Percentiles rank a stretch among this genome's conserved stretches.
Evolutionary conservation across 768 basidiomycete genomes (phyloP).

Genomic region (Leccinum incarnatum): DNA sequence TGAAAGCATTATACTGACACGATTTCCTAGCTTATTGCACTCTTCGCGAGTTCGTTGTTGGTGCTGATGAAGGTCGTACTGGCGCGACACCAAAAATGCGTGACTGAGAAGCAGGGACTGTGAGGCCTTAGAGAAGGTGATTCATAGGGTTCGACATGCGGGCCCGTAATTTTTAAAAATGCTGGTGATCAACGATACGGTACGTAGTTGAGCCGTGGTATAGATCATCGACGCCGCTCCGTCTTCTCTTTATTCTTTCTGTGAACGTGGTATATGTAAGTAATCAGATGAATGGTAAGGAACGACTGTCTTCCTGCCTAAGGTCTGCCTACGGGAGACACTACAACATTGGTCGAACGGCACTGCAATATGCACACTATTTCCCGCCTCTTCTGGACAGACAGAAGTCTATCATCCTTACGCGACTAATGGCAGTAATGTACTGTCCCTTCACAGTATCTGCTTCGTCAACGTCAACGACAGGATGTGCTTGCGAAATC

Average conservation of each 20-base stretch:
- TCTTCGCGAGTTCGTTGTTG: background rate
- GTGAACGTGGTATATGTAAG: constrained; percentile 20
- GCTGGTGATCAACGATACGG: background rate
- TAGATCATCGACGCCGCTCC: constrained; percentile 11
- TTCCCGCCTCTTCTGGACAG: too few species aligned
- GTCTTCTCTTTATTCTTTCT: constrained; percentile 44
- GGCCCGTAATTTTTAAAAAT: too few species aligned
- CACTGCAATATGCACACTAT: too few species aligned
- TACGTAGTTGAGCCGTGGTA: background rate
- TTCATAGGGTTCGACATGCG: background rate
- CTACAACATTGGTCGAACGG: too few species aligned
- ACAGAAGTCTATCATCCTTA: too few species aligned
- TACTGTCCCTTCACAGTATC: too few species aligned
- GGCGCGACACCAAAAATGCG: background rate
- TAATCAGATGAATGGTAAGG: too few species aligned
- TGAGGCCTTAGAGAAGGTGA: background rate
- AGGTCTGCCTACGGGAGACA: too few species aligned
- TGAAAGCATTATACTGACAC: background rate
- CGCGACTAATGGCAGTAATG: too few species aligned
- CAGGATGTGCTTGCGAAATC: too few species aligned
- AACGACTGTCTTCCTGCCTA: too few species aligned
- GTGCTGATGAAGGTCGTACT: background rate
- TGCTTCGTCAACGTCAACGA: too few species aligned
- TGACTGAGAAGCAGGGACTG: background rate
- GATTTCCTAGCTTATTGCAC: background rate